Conservation (phyloP, 352 stramenopile genomes). For the Phytophthora brassicae region DNA sequence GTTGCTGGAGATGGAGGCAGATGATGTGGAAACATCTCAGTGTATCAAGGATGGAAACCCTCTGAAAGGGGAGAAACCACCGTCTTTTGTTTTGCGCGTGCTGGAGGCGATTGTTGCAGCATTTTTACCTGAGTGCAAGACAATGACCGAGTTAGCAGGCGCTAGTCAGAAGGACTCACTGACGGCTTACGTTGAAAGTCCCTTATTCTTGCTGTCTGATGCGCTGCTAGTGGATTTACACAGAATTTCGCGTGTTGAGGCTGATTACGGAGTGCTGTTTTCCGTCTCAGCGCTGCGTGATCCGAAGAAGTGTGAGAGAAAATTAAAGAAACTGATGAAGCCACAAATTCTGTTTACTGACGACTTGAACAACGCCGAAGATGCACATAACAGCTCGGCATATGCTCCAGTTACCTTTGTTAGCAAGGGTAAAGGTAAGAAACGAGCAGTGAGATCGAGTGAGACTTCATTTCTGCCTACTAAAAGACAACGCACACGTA, state of each 20-base stretch:
- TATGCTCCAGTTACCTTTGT: not conserved
- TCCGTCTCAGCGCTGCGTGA: slow-evolving; percentile 55
- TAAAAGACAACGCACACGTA: slow-evolving; percentile 16
- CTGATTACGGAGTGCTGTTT: slow-evolving; percentile 56
- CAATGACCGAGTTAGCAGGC: slow-evolving; percentile 21
- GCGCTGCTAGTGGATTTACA: slow-evolving; percentile 43
- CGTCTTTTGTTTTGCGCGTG: slow-evolving; percentile 39
- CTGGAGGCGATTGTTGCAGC: slow-evolving; percentile 36
- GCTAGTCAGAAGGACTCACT: slow-evolving; percentile 20
- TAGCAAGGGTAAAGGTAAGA: slow-evolving; percentile 30
- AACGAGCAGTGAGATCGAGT: slow-evolving; percentile 9
- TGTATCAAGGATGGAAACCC: not conserved
- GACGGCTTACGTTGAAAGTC: slow-evolving; percentile 23
- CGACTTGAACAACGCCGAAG: not conserved
- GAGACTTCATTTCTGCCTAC: not conserved
- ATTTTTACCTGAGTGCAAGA: slow-evolving; percentile 35
- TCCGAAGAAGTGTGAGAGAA: slow-evolving; percentile 38
- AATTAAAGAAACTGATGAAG: slow-evolving; percentile 47
- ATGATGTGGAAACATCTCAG: slow-evolving; percentile 1
- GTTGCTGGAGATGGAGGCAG: slow-evolving; percentile 48
- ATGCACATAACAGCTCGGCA: not conserved
- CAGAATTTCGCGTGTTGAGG: slow-evolving; percentile 44
- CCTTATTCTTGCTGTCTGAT: slow-evolving; percentile 35
- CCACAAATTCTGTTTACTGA: slow-evolving; percentile 47
- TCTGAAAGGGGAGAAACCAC: not conserved